Percentiles rank a stretch among this genome's conserved stretches.
Conservation (phyloP, 805 yeast genomes). For the Saccharomycopsis sp. region DNA sequence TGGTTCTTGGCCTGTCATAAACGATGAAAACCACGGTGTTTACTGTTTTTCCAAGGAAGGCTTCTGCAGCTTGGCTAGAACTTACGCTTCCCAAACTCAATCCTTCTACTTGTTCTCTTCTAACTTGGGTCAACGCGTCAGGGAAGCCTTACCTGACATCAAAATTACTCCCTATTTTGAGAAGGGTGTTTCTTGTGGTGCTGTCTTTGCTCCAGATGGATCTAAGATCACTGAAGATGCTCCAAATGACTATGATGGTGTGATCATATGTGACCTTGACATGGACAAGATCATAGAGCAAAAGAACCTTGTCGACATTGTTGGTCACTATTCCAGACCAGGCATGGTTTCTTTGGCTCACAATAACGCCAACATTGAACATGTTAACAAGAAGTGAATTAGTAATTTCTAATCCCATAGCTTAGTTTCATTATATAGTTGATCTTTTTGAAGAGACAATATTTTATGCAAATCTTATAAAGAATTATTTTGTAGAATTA, state of each 20-base stretch:
- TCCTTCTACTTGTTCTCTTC: too few species aligned
- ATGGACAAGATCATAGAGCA: conserved; percentile 20
- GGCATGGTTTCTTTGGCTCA: too few species aligned
- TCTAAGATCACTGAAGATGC: conserved; percentile 20
- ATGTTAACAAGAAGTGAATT: too few species aligned
- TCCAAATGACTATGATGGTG: conserved; percentile 19
- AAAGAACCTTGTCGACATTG: conserved; percentile 23
- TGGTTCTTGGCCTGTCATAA: conserved; percentile 23
- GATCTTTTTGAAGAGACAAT: too few species aligned
- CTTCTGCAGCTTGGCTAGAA: neutral
- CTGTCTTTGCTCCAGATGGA: conserved; percentile 25
- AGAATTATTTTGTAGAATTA: too few species aligned
- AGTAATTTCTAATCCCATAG: too few species aligned
- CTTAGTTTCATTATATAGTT: too few species aligned
- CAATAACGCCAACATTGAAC: too few species aligned
- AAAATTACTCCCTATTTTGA: conserved; percentile 9
- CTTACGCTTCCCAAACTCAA: conserved; percentile 8
- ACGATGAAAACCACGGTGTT: neutral
- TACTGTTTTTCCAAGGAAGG: neutral
- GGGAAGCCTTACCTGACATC: neutral
- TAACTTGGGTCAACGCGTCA: too few species aligned
- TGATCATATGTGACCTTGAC: conserved; percentile 23
- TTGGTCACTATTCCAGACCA: conserved; percentile 24
- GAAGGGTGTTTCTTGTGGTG: neutral
- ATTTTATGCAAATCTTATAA: too few species aligned